These are phyloP conservation scores for Trichoderma virens DNA, from an alignment of 495 filamentous ascomycete genomes.

Conservation along the genomic window DNA sequence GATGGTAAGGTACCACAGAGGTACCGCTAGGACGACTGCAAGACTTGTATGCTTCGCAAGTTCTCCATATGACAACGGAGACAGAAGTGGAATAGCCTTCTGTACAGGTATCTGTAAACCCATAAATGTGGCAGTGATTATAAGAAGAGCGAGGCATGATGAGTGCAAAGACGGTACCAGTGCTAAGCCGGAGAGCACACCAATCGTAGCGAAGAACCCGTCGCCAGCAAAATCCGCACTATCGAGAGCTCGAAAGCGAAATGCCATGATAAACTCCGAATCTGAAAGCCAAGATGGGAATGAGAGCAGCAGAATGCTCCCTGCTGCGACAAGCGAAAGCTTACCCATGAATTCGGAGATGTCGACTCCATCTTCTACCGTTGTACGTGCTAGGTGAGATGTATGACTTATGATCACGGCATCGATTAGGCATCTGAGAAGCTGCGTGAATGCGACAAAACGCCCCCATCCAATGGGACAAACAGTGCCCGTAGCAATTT, in stretches of 20 bases:
- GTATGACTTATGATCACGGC: not conserved
- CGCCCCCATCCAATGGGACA: slow-evolving; percentile 2
- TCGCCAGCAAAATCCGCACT: not conserved
- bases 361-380: not conserved
- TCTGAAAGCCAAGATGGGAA: not conserved
- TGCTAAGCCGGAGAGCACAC: not conserved
- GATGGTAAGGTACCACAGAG: not conserved
- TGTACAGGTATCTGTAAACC: not conserved
- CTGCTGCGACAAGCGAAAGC: not conserved
- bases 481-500: not conserved
- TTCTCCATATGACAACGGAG: not conserved
- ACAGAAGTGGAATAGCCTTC: not conserved
- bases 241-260: not conserved
- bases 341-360: not conserved
- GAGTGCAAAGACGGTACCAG: not conserved
- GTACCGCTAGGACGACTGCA: not conserved
- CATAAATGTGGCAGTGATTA: not conserved
- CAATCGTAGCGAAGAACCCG: not conserved
- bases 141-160: not conserved
- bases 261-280: not conserved
- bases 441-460: not conserved
- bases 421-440: not conserved
- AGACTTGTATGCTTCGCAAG: not conserved
- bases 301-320: not conserved
- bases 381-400: not conserved